Percentiles rank a stretch among this genome's conserved stretches.
Evolutionary conservation across 2,329 filamentous ascomycete genomes (phyloP).

Genomic region (Epichloe typhina): DNA sequence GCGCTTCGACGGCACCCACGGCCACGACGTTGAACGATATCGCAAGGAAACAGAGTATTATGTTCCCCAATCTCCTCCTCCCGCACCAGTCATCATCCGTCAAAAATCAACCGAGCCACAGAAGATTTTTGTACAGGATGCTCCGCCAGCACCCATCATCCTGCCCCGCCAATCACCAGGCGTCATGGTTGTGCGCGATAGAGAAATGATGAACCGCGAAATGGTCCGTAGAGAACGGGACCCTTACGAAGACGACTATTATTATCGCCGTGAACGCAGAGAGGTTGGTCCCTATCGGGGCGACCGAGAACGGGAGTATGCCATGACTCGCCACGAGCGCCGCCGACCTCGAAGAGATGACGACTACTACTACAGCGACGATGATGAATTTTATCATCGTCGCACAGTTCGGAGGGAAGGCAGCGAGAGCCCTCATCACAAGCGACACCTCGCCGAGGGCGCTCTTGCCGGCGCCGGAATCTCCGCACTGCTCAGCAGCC

Average conservation of each 20-base stretch:
- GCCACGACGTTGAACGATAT: constrained; percentile 43
- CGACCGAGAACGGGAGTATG: constrained; percentile 15
- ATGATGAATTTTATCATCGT: constrained; percentile 35
- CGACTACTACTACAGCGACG: constrained; percentile 28
- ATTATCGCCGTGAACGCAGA: constrained; percentile 34
- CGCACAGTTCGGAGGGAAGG: constrained; percentile 35
- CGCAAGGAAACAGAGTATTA: constrained; percentile 52
- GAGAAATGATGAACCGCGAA: constrained; percentile 26
- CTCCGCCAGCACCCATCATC: constrained; percentile 39
- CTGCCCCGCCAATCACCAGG: constrained; percentile 32
- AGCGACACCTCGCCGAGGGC: constrained; percentile 49
- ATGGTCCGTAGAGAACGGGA: constrained; percentile 22
- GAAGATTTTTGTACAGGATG: constrained; percentile 48
- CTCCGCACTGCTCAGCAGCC: constrained; percentile 43
- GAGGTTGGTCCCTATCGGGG: constrained; percentile 28
- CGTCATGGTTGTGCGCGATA: constrained; percentile 30
- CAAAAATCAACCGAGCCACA: constrained; percentile 41
- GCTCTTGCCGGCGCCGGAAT: constrained; percentile 50
- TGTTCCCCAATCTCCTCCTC: constrained; percentile 34
- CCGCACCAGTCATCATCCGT: constrained; percentile 42
- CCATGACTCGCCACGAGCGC: constrained; percentile 21
- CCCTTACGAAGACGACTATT: constrained; percentile 33
- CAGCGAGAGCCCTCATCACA: constrained; percentile 39
- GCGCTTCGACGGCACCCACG: constrained; percentile 30
- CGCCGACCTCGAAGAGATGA: constrained; percentile 28